Percentiles rank a stretch among this genome's conserved stretches.
phyloP scores from a whole-genome alignment of 192 early-diverging fungal genomes.

The Ramicandelaber brevisporus region DNA sequence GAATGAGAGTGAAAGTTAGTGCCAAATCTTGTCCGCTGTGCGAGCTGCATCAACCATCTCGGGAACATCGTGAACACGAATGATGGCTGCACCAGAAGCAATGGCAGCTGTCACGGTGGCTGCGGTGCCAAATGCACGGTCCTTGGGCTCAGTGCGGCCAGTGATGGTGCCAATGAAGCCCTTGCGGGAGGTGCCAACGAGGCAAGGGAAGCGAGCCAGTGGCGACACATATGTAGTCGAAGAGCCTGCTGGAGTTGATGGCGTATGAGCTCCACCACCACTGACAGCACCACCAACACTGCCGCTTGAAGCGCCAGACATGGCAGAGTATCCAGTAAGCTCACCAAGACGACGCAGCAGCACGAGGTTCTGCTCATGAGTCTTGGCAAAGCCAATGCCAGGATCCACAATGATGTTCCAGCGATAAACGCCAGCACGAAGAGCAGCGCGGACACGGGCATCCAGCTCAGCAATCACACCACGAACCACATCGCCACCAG shows the following conservation, averaged over 20 bases:
- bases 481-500: constrained; percentile 33
- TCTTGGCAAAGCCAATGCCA: constrained; percentile 94
- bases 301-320: constrained; percentile 1
- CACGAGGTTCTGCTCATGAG: constrained; percentile 60
- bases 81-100: constrained; percentile 50
- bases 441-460: constrained; percentile 32
- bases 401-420: constrained; percentile 98
- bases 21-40: constrained; percentile 47
- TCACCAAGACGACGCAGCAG: constrained; percentile 45
- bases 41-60: constrained; percentile 78
- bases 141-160: constrained; percentile 31
- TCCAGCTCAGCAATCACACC: constrained; percentile 46
- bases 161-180: constrained; percentile 65
- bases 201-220: constrained; percentile 47
- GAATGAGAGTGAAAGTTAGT: no score
- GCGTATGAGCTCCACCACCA: constrained; percentile 6
- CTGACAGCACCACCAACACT: not conserved
- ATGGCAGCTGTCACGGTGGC: constrained; percentile 63
- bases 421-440: constrained; percentile 54
- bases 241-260: no score
- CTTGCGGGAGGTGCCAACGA: constrained; percentile 84
- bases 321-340: constrained; percentile 4
- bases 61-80: constrained; percentile 85
- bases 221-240: constrained; percentile 14
- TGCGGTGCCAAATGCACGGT: constrained; percentile 70